A percentile compares a stretch with the other conserved stretches of the same genome.
Conservation (phyloP, 2,329 filamentous ascomycete species). For the Fusarium verrucosum region DNA sequence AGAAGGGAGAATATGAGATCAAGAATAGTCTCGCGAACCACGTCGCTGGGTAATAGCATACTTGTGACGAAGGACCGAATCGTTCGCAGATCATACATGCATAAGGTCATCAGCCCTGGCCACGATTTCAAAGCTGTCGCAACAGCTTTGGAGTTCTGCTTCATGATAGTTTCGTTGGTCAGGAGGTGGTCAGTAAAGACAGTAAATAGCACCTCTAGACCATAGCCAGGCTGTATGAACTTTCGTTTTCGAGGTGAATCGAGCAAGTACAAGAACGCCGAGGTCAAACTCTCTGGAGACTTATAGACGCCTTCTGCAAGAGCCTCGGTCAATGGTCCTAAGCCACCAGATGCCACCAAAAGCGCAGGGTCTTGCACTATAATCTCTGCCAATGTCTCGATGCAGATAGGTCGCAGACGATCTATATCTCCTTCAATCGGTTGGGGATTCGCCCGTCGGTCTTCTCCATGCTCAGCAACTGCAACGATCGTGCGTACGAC, state of each 20-base stretch:
- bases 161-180: slow-evolving; percentile 70
- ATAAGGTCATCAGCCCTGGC: slow-evolving; percentile 88
- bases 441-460: slow-evolving; percentile 81
- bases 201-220: slow-evolving; percentile 88
- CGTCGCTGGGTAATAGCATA: slow-evolving; percentile 65
- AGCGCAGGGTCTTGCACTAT: slow-evolving; percentile 85
- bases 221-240: slow-evolving; percentile 87
- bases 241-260: slow-evolving; percentile 83
- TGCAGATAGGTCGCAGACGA: slow-evolving; percentile 86
- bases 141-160: slow-evolving; percentile 92
- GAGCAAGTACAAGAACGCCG: slow-evolving; percentile 88
- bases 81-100: slow-evolving; percentile 87
- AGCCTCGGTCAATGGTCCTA: slow-evolving; percentile 89
- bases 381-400: slow-evolving; percentile 92
- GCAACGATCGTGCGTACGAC: slow-evolving; percentile 91
- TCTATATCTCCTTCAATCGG: slow-evolving; percentile 78
- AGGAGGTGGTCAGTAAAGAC: slow-evolving; percentile 86
- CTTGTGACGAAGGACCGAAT: slow-evolving; percentile 80
- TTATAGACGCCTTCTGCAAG: slow-evolving; percentile 91
- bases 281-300: slow-evolving; percentile 86
- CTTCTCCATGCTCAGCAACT: slow-evolving; percentile 87
- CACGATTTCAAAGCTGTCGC: slow-evolving; percentile 91
- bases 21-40: slow-evolving; percentile 78
- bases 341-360: slow-evolving; percentile 82
- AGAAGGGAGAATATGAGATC: slow-evolving; percentile 84